A percentile compares a stretch with the other conserved stretches of the same genome.
Conservation (phyloP, 2,329 filamentous ascomycete genomes). For the Tolypocladium pustulatum region DNA sequence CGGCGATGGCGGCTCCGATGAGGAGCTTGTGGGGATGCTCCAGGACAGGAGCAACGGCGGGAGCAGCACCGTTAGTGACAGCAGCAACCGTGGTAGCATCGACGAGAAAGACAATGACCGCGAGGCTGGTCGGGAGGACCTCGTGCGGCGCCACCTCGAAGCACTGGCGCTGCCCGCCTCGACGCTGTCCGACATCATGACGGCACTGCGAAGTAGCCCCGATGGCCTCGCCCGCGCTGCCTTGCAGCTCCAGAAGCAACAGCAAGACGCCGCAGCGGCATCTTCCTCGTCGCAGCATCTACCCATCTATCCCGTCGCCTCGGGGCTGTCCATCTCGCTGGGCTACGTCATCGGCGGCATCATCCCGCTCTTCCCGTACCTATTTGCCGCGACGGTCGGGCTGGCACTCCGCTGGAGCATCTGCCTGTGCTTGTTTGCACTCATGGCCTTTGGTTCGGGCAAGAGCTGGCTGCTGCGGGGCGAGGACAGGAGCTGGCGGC, state of each 20-base stretch:
- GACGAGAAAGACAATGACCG: slow-evolving; percentile 7
- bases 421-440: slow-evolving; percentile 38
- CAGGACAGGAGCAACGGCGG: not conserved
- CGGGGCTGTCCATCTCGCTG: slow-evolving; percentile 47
- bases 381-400: slow-evolving; percentile 33
- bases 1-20: slow-evolving; percentile 6
- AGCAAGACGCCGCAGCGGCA: not conserved
- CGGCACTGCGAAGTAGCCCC: slow-evolving; percentile 13
- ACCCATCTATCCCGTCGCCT: slow-evolving; percentile 28
- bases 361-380: slow-evolving; percentile 52
- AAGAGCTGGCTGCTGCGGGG: slow-evolving; percentile 34
- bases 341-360: slow-evolving; percentile 54
- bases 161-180: slow-evolving; percentile 16
- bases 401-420: slow-evolving; percentile 41
- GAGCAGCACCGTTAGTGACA: slow-evolving; percentile 1
- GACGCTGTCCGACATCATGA: slow-evolving; percentile 13
- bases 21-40: slow-evolving; percentile 17
- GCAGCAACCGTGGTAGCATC: not conserved
- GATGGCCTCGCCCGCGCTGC: slow-evolving; percentile 17
- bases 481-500: slow-evolving; percentile 3
- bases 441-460: slow-evolving; percentile 46
- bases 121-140: slow-evolving; percentile 8
- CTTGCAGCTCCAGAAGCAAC: slow-evolving; percentile 7
- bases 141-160: slow-evolving; percentile 21
- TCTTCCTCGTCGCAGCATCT: slow-evolving; percentile 9